Evolutionary conservation across 2,329 filamentous ascomycete species (phyloP).

Genomic region (Sarocladium strictum): DNA sequence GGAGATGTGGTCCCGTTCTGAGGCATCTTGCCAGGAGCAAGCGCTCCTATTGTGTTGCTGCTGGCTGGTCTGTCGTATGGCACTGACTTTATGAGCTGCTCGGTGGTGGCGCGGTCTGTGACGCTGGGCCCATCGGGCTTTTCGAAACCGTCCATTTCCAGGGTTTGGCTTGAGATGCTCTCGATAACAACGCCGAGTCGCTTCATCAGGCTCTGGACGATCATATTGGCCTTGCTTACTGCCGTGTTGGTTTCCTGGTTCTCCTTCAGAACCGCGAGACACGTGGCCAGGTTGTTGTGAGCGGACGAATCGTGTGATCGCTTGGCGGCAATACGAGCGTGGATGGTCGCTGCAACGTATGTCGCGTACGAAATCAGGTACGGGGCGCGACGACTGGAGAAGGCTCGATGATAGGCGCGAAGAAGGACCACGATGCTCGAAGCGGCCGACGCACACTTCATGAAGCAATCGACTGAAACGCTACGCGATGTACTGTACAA

Average conservation of each 20-base stretch:
- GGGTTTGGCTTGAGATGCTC: conserved; percentile 10
- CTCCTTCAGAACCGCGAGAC: conserved; percentile 38
- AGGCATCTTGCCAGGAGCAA: not conserved
- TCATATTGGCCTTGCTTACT: conserved; percentile 36
- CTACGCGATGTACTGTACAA: conserved; percentile 35
- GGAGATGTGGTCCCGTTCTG: conserved; percentile 9
- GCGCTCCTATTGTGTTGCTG: not conserved
- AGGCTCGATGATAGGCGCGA: conserved; percentile 36
- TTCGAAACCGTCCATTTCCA: conserved; percentile 6
- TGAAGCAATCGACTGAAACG: conserved; percentile 36
- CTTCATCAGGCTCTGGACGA: conserved; percentile 40
- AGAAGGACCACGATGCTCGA: conserved; percentile 37
- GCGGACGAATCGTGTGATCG: conserved; percentile 32
- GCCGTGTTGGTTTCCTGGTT: conserved; percentile 46
- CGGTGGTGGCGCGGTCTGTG: not conserved
- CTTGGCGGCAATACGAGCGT: conserved; percentile 43
- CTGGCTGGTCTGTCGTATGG: not conserved
- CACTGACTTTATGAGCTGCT: not conserved
- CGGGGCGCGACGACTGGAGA: conserved; percentile 39
- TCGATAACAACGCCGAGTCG: conserved; percentile 29
- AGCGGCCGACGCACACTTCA: conserved; percentile 40
- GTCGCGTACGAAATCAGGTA: conserved; percentile 51
- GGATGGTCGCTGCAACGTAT: conserved; percentile 48
- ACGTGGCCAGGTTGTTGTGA: conserved; percentile 33
- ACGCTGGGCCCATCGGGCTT: not conserved